Evolutionary conservation across 169 alveolate genomes (phyloP), one percentile per base, ranked within the genome.

Genomic region (Plasmodium yoelii): DNA sequence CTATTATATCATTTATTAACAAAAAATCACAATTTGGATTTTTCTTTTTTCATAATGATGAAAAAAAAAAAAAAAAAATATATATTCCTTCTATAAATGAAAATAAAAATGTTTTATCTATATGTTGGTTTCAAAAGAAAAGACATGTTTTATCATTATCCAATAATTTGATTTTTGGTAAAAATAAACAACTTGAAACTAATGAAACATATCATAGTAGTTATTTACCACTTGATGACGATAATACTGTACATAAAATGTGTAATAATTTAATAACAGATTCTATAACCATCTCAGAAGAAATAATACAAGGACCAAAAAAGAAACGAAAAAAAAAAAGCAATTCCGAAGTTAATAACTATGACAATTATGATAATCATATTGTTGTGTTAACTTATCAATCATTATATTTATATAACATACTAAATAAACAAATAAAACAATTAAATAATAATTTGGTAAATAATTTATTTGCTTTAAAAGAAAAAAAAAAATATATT

Each of bases 1-100:
- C 80, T 19, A 46, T 82, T 60, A 60, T 82, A 51, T 80, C 84
- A 15, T 82, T 82, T 82, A 28, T 82, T 55, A 82, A 82, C 60
- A 82, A 67, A 28, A 82, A 82, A 10, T 47, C 4, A 6, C 56
- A 39, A 47, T 82, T 82, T 56, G 90, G 90, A 13, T 49, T 77
- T 77, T 77, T 77, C n/a, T 82, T 47, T 60, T 28, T 82, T 3
- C 10, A 18, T 10, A 19, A 63, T 2, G 18, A 24, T 3, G 57
- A 34, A 5, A 28, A 26, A 10, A 65, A 65, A 39, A 65, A 28
- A 34, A 47, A 44, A 18, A 47, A 67, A 34, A 68, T 15, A 47
- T 64, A 15, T 18, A 70, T 82, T 5, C 90, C 90, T 6, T 9
- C 59, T 13, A 53, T 82, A 67, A 68, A 53, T 19, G 90, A 82